phyloP scores from a whole-genome alignment of 2,329 filamentous ascomycete genomes.

The Epichloe aotearoae region DNA sequence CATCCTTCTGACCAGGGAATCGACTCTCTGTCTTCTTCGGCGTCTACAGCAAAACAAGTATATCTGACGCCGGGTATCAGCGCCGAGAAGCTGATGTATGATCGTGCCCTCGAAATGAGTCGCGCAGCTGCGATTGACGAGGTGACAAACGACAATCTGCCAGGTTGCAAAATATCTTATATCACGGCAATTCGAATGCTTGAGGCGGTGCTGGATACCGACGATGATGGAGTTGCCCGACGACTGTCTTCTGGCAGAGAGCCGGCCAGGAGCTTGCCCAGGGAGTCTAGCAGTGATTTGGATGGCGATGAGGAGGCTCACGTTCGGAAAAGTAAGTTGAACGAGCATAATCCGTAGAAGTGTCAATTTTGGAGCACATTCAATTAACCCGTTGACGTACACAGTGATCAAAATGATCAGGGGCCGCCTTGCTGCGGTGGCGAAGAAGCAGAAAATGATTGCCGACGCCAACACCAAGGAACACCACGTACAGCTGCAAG shows the following conservation, averaged over 20 bases:
- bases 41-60: conserved; percentile 63
- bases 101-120: conserved; percentile 94
- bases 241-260: conserved; percentile 26
- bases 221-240: conserved; percentile 40
- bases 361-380: background rate
- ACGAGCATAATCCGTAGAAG: background rate
- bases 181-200: conserved; percentile 88
- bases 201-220: conserved; percentile 81
- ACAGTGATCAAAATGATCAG: conserved; percentile 51
- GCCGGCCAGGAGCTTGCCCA: conserved; percentile 24
- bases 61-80: conserved; percentile 79
- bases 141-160: conserved; percentile 78
- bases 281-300: conserved; percentile 28
- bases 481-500: conserved; percentile 28
- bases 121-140: conserved; percentile 89
- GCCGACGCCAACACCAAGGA: conserved; percentile 40
- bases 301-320: conserved; percentile 61
- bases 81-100: conserved; percentile 96
- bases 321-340: conserved; percentile 54
- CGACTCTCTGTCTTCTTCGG: conserved; percentile 42
- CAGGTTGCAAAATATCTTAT: conserved; percentile 84
- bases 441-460: conserved; percentile 49
- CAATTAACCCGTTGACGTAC: conserved; percentile 11
- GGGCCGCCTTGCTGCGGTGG: conserved; percentile 39
- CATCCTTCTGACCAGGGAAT: conserved; percentile 67